Base-by-base conservation (phyloP, 2,329 filamentous ascomycete species). In the Hirsutella minnesotensis region DNA sequence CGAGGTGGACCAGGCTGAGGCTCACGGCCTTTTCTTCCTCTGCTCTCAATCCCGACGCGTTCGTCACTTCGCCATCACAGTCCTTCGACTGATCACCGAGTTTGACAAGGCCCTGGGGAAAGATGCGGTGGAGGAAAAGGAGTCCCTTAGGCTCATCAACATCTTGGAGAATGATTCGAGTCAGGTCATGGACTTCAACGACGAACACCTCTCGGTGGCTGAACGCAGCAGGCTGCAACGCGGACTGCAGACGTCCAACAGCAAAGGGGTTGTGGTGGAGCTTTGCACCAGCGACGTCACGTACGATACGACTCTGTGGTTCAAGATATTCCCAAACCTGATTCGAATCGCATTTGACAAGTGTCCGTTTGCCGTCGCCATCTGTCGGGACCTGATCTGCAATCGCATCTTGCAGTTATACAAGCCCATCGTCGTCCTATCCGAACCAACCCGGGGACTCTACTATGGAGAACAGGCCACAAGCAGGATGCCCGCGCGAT, bases 281-380 rank as follows among this genome's bases (percentile, higher is more conserved):
- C 75, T 98, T 20, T 96, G 92, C 63, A 90, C 87, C 52, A 96
- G 92, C 63, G 92, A 96, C 52, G 80, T 92, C 21, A 87, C 88
- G 1, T 95, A 96, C 55, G 92, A 98, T 58, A 83, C 87, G 3
- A 94, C 89, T 0, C 67, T 98, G 12, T 98, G 92, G 92, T 94
- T 92, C 65, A 98, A 96, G 57, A 83, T 96, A 16, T 98, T 98
- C 55, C 94, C 92, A 3, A 96, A 95, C 55, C 73, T 98, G 27
- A 85, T 98, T 44, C 79, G 87, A 10, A 83, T 94, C 51, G 87
- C 88, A 45, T 94, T 87, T 55, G 86, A 95, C 51, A 83, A 83
- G 46, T 98, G 90, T 53, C 86, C 87, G 0, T 89, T 94, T 53
- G 88, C 90, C 2, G 86, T 96, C 29, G 89, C 86, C 0, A 77